Conservation (phyloP, 345 rosid genomes). For the Cardamine resedifolia region DNA sequence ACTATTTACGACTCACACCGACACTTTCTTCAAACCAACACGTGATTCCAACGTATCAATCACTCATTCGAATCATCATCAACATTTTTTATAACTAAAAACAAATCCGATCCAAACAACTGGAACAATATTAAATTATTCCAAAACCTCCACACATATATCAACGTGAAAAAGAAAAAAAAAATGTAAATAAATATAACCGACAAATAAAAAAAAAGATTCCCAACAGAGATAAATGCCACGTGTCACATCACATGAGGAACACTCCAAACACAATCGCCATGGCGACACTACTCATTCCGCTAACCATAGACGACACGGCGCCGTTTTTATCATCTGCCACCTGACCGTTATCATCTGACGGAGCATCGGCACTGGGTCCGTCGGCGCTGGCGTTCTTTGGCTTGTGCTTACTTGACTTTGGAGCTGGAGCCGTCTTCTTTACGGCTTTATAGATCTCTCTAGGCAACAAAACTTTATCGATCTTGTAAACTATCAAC, state of each 20-base stretch:
- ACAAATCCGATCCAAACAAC: constrained; percentile 21
- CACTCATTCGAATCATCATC: not conserved
- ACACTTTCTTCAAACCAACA: constrained; percentile 15
- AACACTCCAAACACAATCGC: constrained; percentile 43
- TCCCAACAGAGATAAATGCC: not conserved
- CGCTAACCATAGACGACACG: not conserved
- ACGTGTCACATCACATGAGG: constrained; percentile 40
- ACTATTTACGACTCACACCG: constrained; percentile 5
- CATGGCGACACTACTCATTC: constrained; percentile 37
- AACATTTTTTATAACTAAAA: not conserved
- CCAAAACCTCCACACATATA: constrained; percentile 22
- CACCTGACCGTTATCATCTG: constrained; percentile 48
- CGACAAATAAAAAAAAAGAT: not conserved
- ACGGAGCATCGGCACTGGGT: constrained; percentile 62
- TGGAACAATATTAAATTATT: constrained; percentile 21
- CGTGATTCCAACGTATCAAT: constrained; percentile 3
- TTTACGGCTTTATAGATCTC: constrained; percentile 70
- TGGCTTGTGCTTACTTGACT: constrained; percentile 48
- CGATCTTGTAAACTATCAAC: constrained; percentile 64
- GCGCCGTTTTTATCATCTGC: constrained; percentile 59
- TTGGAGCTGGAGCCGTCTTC: constrained; percentile 45
- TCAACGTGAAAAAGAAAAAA: not conserved
- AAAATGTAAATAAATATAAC: constrained; percentile 5
- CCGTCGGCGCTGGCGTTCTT: constrained; percentile 43
- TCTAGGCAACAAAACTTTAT: constrained; percentile 68